Conservation (phyloP, 768 basidiomycete genomes). For the Lyophyllum atratum region DNA sequence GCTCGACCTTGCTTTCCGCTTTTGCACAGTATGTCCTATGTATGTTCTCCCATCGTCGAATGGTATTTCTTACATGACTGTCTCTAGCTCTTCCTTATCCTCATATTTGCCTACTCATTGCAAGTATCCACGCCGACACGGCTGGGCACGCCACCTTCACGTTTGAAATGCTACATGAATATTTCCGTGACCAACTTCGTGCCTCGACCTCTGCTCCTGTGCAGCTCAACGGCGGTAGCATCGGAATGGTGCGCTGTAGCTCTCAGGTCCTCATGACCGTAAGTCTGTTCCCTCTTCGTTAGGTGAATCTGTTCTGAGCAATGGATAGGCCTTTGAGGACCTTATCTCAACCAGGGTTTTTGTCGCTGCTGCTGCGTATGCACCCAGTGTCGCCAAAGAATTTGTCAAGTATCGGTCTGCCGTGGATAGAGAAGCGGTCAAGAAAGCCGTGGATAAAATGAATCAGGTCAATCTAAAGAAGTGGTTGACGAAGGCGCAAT, state of each 20-base stretch:
- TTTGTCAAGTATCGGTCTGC: slow-evolving; percentile 77
- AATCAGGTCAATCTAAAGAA: slow-evolving; percentile 75
- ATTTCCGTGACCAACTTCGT: slow-evolving; percentile 74
- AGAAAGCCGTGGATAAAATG: slow-evolving; percentile 61
- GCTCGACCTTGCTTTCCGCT: slow-evolving; percentile 53
- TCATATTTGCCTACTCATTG: slow-evolving; percentile 78
- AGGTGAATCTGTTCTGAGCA: not conserved
- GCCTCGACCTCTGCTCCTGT: slow-evolving; percentile 75
- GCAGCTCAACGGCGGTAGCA: slow-evolving; percentile 69
- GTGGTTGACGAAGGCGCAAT: slow-evolving; percentile 69
- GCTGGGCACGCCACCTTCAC: slow-evolving; percentile 82
- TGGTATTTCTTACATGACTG: not conserved
- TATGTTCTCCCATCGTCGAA: not conserved
- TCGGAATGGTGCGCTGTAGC: slow-evolving; percentile 72
- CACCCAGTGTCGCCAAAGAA: slow-evolving; percentile 56
- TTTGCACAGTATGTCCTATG: slow-evolving; percentile 50
- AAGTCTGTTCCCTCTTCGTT: slow-evolving; percentile 27
- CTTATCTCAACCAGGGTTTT: slow-evolving; percentile 63
- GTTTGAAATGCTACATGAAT: slow-evolving; percentile 88
- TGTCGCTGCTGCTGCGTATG: slow-evolving; percentile 46
- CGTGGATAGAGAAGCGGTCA: slow-evolving; percentile 65
- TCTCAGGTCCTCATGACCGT: slow-evolving; percentile 69
- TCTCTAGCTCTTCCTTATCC: slow-evolving; percentile 73
- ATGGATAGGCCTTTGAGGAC: slow-evolving; percentile 71
- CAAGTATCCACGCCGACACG: slow-evolving; percentile 75